Base-by-base conservation (phyloP, 2,329 filamentous ascomycete genomes). In the Ophiocordyceps unilateralis region DNA sequence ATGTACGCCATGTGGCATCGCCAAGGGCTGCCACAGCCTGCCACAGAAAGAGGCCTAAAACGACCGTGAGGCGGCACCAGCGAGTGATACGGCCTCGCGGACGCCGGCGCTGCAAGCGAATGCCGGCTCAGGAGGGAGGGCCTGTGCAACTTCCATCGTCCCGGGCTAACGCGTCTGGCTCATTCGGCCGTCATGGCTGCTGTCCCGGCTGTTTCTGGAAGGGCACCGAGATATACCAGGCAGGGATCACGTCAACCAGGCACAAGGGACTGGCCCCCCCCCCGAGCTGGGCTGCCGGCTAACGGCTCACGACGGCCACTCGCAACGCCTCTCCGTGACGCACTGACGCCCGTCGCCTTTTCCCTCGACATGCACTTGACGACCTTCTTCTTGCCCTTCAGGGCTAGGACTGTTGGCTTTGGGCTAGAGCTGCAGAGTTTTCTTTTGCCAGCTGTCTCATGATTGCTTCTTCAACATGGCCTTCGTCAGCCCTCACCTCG, bases 401-500 rank as follows among this genome's bases (percentile, higher is more conserved):
- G 28, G 32, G 32, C 32, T 37, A 17, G 32, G 22, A 38, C 24
- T 28, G 15, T 20, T 15, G 14, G 3, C 24, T 40, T 28, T 38
- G 22, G 17, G 22, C 43, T 39, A 43, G 41, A 30, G 23, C 39
- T 36, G 34, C 39, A n/a, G 6, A 15, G n/a, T 42, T 46, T 20
- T 37, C 41, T 46, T 44, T 46, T 40, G 40, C 24, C 43, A 43
- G 15, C 45, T 41, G 45, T 43, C 43, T 39, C 17, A 34, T 26
- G 8, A 20, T 46, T 46, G 32, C 45, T 46, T 45, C 28, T 45
- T 41, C 40, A 1, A 14, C 39, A 24, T 43, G 37, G 41, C n/a
- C n/a, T n/a, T n/a, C n/a, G n/a, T 38, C 38, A 23, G 38, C 20
- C 32, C 26, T 43, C 41, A 17, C 41, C 24, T 40, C 38, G 41